Conservation (phyloP, 2,329 filamentous ascomycete species). For the Neodidymelliopsis sp. region DNA sequence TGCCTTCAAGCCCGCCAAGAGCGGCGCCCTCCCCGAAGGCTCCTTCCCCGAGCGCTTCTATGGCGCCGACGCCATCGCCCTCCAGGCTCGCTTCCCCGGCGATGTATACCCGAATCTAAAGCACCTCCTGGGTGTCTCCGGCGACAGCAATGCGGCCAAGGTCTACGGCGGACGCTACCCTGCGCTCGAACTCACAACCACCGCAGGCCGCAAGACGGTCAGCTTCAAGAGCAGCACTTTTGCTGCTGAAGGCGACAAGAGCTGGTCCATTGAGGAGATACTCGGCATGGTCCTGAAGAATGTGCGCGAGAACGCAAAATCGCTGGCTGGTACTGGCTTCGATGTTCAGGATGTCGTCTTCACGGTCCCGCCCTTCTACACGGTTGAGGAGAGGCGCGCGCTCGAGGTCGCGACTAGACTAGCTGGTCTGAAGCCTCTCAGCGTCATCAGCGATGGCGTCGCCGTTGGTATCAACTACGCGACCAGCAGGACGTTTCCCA, state of each 20-base stretch:
- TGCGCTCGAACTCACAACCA: conserved; percentile 71
- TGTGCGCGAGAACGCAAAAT: conserved; percentile 86
- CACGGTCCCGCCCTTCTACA: conserved; percentile 90
- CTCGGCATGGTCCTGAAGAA: conserved; percentile 96
- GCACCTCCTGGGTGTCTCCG: conserved; percentile 78
- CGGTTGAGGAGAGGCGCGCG: conserved; percentile 85
- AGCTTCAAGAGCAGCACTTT: conserved; percentile 82
- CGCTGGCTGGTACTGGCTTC: conserved; percentile 76
- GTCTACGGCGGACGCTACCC: conserved; percentile 81
- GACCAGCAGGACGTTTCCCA: conserved; percentile 85
- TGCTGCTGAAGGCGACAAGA: conserved; percentile 66
- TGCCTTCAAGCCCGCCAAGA: conserved; percentile 86
- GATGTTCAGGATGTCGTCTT: conserved; percentile 83
- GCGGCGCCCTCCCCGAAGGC: conserved; percentile 63
- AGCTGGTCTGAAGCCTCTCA: conserved; percentile 85
- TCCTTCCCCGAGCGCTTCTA: conserved; percentile 87
- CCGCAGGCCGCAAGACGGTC: conserved; percentile 68
- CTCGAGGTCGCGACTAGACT: conserved; percentile 84
- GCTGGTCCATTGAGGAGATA: conserved; percentile 85
- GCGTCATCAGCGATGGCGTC: conserved; percentile 85
- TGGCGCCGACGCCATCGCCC: conserved; percentile 87
- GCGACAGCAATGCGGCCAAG: conserved; percentile 65
- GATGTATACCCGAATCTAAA: conserved; percentile 97
- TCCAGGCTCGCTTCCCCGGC: conserved; percentile 85
- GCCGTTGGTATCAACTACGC: conserved; percentile 96